Evolutionary conservation across 331 rosid genomes (phyloP).

Genomic region (Rhamnella rubrinervis): DNA sequence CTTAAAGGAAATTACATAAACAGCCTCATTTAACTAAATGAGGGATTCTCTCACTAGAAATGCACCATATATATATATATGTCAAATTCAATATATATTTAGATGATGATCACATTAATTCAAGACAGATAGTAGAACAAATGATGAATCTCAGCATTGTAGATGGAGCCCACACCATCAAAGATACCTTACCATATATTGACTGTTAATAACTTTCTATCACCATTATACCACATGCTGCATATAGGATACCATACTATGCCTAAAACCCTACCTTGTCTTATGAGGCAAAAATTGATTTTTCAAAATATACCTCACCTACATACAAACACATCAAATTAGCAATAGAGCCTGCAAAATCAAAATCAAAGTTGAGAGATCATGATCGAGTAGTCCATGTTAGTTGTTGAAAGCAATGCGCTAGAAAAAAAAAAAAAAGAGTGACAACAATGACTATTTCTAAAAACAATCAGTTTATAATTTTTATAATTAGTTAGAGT

Average conservation of each 20-base stretch:
- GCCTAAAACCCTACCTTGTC: constrained; percentile 5
- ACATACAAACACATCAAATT: neutral
- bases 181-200: neutral
- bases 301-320: constrained; percentile 4
- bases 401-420: constrained; percentile 1
- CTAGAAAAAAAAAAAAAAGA: neutral
- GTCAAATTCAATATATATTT: too few relatives aligned
- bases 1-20: too few relatives aligned
- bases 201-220: constrained; percentile 10
- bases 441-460: neutral
- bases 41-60: too few relatives aligned
- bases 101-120: too few relatives aligned
- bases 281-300: constrained; percentile 2
- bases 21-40: too few relatives aligned
- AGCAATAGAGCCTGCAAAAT: neutral
- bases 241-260: neutral
- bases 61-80: too few relatives aligned
- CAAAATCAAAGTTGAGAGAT: neutral
- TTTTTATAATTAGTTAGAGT: neutral
- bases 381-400: neutral
- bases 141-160: neutral
- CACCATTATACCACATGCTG: constrained; percentile 5
- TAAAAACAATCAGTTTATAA: too few relatives aligned
- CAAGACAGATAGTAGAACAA: neutral
- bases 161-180: neutral